Conservation (phyloP, 495 filamentous ascomycete species). For the Penicillium desertorum region DNA sequence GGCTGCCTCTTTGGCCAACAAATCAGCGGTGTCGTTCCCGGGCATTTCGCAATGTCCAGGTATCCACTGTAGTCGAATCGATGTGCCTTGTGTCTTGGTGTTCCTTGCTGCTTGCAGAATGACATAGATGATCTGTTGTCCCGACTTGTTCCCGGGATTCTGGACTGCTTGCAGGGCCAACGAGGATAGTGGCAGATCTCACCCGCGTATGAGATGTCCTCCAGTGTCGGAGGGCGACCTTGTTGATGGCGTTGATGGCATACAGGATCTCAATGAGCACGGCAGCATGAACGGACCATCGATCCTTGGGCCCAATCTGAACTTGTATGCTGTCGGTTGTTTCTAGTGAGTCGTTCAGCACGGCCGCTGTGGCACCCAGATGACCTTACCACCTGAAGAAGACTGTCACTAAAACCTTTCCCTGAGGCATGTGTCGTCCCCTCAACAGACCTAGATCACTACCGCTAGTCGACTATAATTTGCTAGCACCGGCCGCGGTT, state of each 20-base stretch:
- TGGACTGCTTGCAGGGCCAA: not conserved
- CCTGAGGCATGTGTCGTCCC: too few relatives aligned
- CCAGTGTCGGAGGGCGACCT: not conserved
- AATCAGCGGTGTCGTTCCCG: not conserved
- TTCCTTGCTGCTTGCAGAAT: too few relatives aligned
- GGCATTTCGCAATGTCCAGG: too few relatives aligned
- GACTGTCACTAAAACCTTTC: too few relatives aligned
- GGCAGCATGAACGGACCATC: not conserved
- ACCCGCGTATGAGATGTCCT: not conserved
- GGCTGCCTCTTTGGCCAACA: slow-evolving; percentile 4
- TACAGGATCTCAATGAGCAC: not conserved
- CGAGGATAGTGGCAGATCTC: not conserved
- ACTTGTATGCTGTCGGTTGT: not conserved
- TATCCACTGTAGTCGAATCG: too few relatives aligned
- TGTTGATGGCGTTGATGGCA: not conserved
- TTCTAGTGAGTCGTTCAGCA: not conserved
- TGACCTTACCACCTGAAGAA: too few relatives aligned
- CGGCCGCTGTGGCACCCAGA: not conserved
- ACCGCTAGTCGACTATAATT: too few relatives aligned
- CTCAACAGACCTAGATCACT: too few relatives aligned
- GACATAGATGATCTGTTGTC: too few relatives aligned
- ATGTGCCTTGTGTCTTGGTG: not conserved
- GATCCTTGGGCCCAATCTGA: not conserved
- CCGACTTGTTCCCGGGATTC: too few relatives aligned
- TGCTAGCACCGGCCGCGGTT: too few relatives aligned